Evolutionary conservation across 2,329 filamentous ascomycete genomes (phyloP).

Genomic region (Sporothrix curviconia): DNA sequence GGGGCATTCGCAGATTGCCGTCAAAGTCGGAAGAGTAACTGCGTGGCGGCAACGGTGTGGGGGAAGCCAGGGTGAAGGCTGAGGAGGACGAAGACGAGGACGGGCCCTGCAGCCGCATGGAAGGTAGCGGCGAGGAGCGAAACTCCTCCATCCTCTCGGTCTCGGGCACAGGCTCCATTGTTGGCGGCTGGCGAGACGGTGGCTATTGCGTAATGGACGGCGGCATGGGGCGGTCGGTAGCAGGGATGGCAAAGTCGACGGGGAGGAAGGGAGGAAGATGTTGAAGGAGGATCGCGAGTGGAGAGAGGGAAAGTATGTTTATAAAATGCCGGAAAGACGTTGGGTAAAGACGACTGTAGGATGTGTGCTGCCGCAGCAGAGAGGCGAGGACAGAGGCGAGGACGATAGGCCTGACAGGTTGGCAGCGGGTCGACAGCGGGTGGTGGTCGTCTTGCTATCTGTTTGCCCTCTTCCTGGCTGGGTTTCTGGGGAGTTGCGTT

Average conservation of each 20-base stretch:
- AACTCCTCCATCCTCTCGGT: constrained; percentile 64
- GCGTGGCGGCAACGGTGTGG: constrained; percentile 26
- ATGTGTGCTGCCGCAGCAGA: too few species aligned
- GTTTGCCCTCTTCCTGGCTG: background rate
- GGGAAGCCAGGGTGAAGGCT: constrained; percentile 28
- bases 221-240: background rate
- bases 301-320: too few species aligned
- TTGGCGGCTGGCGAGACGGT: background rate
- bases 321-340: too few species aligned
- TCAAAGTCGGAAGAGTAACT: constrained; percentile 5
- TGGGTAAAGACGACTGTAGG: too few species aligned
- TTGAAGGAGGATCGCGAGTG: too few species aligned
- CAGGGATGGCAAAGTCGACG: too few species aligned
- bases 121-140: constrained; percentile 50
- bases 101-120: constrained; percentile 42
- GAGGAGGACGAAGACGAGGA: constrained; percentile 32
- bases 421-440: too few species aligned
- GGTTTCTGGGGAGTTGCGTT: background rate
- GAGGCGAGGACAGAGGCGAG: too few species aligned
- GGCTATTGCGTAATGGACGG: background rate
- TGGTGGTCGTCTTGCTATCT: background rate
- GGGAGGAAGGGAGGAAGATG: too few species aligned
- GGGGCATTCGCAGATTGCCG: constrained; percentile 39
- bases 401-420: too few species aligned
- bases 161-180: constrained; percentile 62